Evolutionary conservation across 192 early-diverging fungal species (phyloP).

Genomic region (Phlyctochytrium planicorne): DNA sequence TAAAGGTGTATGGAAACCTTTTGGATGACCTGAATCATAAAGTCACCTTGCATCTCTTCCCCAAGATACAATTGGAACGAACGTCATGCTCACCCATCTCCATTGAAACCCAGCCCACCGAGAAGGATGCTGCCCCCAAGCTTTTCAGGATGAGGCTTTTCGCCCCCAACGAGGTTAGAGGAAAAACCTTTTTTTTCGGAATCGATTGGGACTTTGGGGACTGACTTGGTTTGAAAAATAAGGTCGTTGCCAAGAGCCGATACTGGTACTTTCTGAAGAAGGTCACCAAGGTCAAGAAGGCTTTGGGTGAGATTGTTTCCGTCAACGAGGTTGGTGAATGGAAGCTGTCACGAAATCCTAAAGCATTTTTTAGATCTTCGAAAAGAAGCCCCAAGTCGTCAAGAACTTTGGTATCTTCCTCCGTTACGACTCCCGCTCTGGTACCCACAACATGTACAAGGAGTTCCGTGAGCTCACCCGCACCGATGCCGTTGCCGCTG

Average conservation of each 20-base stretch:
- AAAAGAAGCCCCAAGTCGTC: slow-evolving; percentile 85
- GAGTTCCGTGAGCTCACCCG: slow-evolving; percentile 98
- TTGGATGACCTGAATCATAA: too few relatives aligned
- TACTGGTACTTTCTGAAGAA: slow-evolving; percentile 99
- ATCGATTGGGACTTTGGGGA: neutral
- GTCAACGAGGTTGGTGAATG: slow-evolving; percentile 81
- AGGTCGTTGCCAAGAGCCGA: slow-evolving; percentile 95
- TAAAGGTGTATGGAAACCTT: too few relatives aligned
- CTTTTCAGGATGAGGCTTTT: slow-evolving; percentile 99
- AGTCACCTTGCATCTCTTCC: too few relatives aligned
- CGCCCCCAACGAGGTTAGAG: slow-evolving; percentile 81
- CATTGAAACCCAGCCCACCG: too few relatives aligned
- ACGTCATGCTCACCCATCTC: too few relatives aligned
- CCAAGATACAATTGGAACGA: too few relatives aligned
- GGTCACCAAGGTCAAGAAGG: slow-evolving; percentile 99
- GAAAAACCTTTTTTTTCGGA: neutral
- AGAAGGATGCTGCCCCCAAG: slow-evolving; percentile 88
- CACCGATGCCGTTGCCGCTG: slow-evolving; percentile 51
- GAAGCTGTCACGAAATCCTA: neutral
- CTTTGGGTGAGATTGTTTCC: slow-evolving; percentile 95
- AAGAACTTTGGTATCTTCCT: slow-evolving; percentile 99
- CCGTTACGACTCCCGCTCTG: slow-evolving; percentile 98
- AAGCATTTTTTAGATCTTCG: slow-evolving; percentile 70
- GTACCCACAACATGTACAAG: slow-evolving; percentile 99
- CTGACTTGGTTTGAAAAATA: neutral